Evolutionary conservation across 305 asterid genomes (phyloP), one percentile per base, ranked within the genome.

Genomic region (Vinca major): DNA sequence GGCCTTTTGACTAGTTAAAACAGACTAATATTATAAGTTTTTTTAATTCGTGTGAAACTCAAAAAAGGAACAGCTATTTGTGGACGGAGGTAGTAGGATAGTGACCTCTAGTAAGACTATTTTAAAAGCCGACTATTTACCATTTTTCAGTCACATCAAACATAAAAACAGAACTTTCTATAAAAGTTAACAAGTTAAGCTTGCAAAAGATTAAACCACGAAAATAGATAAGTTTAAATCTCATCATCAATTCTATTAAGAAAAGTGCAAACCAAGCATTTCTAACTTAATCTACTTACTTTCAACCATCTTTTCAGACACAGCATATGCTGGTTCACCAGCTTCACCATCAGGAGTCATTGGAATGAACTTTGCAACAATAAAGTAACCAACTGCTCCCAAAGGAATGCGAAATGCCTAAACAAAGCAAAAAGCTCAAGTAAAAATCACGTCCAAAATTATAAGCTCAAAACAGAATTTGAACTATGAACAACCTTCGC

Each of bases 331-430:
- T 71, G 99, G 92, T 80, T 89, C 95, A 54, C 99, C 98, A 78
- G 91, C 88, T 89, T 91, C 97, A 68, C 99, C 99, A 75, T 91
- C 95, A 12, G 98, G 98, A 67, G 96, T 82, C 99, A 91, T 89
- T 67, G 99, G 99, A 49, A 87, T 89, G 78, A 94, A 94, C 77
- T 89, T 89, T 70, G 97, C 97, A 72, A 83, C 81, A 77, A 91
- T 71, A 67, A 82, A 88, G 71, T 83, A 84, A 65, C 99, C 96
- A 73, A 91, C 95, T 54, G 99, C 98, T 77, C 97, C 98, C 79
- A 94, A 71, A 53, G 99, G 98, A 78, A 91, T 77, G 74, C 98
- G 96, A 73, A 84, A 89, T 66, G 96, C 96, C 99, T 92, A 74
- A 56, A 75, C 67, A 73, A 65, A 74, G 78, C 47, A 51, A 63